A percentile compares a stretch with the other conserved stretches of the same genome.
These are phyloP conservation scores for Fraxinus sp. DNA, from an alignment of 305 asterid species.

Conservation along the genomic window DNA sequence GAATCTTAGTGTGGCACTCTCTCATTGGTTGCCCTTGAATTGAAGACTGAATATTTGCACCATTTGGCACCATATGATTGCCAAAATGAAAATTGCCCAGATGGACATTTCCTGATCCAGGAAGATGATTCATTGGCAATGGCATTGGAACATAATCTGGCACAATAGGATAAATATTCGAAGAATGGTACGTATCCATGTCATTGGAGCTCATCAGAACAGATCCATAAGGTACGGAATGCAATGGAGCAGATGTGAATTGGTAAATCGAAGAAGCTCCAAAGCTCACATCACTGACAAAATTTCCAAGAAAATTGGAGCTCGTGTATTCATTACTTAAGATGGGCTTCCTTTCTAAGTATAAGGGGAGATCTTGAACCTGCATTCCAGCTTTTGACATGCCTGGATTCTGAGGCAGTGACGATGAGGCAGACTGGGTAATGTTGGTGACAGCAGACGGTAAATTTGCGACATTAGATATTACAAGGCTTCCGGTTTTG, in stretches of 20 bases:
- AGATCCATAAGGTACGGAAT: conserved; percentile 31
- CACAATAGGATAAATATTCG: conserved; percentile 28
- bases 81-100: conserved; percentile 25
- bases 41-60: conserved; percentile 18
- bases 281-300: conserved; percentile 30
- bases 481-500: conserved; percentile 24
- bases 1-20: conserved; percentile 28
- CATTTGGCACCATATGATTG: conserved; percentile 21
- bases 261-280: conserved; percentile 42
- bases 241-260: conserved; percentile 40
- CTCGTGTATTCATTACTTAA: conserved; percentile 31
- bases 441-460: conserved; percentile 24
- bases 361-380: conserved; percentile 49
- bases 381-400: conserved; percentile 32
- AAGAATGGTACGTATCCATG: conserved; percentile 21
- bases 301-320: conserved; percentile 35
- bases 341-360: conserved; percentile 44
- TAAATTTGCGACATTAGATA: conserved; percentile 20
- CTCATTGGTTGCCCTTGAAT: conserved; percentile 27
- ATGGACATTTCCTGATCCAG: conserved; percentile 23
- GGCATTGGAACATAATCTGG: conserved; percentile 35
- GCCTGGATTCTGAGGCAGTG: conserved; percentile 20
- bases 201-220: conserved; percentile 27
- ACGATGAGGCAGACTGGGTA: conserved; percentile 11
- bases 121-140: conserved; percentile 24